phyloP scores from a whole-genome alignment of 495 filamentous ascomycete genomes.

The Penicillium dipodomyicola region DNA sequence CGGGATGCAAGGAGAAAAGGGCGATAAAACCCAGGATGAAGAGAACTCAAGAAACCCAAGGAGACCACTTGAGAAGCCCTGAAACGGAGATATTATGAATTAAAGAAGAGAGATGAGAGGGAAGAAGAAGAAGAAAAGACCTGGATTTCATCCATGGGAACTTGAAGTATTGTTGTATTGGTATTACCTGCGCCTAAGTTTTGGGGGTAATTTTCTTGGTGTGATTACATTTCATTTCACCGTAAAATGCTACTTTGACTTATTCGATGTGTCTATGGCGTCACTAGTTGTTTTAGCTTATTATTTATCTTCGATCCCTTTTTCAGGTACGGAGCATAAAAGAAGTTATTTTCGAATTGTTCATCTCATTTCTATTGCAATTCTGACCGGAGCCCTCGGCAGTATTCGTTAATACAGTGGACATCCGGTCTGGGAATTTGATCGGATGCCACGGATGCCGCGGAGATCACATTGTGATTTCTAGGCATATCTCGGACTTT shows the following conservation, averaged over 20 bases:
- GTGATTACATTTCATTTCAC: not conserved
- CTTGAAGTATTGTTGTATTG: conserved; percentile 4
- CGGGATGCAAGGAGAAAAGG: conserved; percentile 28
- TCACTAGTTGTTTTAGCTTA: conserved; percentile 18
- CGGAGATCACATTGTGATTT: conserved; percentile 24
- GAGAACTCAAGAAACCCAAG: conserved; percentile 9
- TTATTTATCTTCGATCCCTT: not conserved
- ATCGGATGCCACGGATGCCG: conserved; percentile 37
- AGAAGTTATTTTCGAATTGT: not conserved
- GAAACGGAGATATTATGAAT: conserved; percentile 18
- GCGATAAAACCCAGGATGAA: conserved; percentile 18
- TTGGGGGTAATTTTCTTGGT: conserved; percentile 3
- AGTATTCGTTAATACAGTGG: conserved; percentile 4
- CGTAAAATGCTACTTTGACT: conserved; percentile 1
- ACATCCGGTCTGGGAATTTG: conserved; percentile 12
- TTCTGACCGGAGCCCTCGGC: conserved; percentile 5
- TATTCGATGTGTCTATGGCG: conserved; percentile 21
- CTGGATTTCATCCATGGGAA: conserved; percentile 13
- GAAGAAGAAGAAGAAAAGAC: conserved; percentile 22
- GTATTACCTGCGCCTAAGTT: conserved; percentile 13
- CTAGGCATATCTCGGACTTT: conserved; percentile 19
- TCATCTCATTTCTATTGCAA: not conserved
- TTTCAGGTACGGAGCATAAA: not conserved
- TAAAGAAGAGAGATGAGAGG: conserved; percentile 19
- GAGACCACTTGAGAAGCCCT: conserved; percentile 10